phyloP scores from a whole-genome alignment of 306 rosid species.

The Casuarina cunninghamiana region DNA sequence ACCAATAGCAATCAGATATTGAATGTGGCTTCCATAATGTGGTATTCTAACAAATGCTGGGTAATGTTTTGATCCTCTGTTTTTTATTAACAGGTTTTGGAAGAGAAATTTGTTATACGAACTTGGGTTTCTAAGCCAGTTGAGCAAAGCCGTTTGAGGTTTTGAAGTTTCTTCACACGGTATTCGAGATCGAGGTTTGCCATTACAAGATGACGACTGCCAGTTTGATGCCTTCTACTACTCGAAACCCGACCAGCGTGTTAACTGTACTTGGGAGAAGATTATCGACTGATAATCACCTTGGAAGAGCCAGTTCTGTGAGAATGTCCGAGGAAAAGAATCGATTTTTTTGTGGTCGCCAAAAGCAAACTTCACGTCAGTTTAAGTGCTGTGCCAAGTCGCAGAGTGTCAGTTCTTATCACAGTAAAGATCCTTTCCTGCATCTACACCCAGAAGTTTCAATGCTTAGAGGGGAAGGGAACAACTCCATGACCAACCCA shows the following conservation, averaged over 20 bases:
- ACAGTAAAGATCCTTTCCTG: slow-evolving; percentile 79
- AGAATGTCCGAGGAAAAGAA: slow-evolving; percentile 45
- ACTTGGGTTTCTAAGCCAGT: slow-evolving; percentile 28
- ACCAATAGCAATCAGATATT: neutral
- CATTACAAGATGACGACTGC: slow-evolving; percentile 56
- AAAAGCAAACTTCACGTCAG: slow-evolving; percentile 48
- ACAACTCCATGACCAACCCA: slow-evolving; percentile 35
- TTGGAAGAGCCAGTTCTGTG: slow-evolving; percentile 37
- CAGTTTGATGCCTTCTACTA: slow-evolving; percentile 51
- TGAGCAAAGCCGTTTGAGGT: slow-evolving; percentile 32
- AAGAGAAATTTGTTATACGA: slow-evolving; percentile 30
- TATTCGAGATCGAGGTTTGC: slow-evolving; percentile 24
- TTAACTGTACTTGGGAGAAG: slow-evolving; percentile 58
- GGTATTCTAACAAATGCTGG: slow-evolving; percentile 17
- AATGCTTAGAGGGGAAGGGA: slow-evolving; percentile 89
- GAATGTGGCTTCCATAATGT: neutral
- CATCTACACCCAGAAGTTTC: slow-evolving; percentile 93
- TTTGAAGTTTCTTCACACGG: neutral
- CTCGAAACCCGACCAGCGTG: slow-evolving; percentile 59
- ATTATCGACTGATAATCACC: slow-evolving; percentile 39
- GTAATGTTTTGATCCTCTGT: slow-evolving; percentile 1
- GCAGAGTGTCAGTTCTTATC: slow-evolving; percentile 56
- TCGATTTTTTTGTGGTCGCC: slow-evolving; percentile 36
- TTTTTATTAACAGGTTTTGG: slow-evolving; percentile 44
- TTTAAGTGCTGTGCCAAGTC: slow-evolving; percentile 60